A percentile compares a stretch with the other conserved stretches of the same genome.
phyloP scores from a whole-genome alignment of 2,329 filamentous ascomycete species.

The Pestalotiopsis sp. region DNA sequence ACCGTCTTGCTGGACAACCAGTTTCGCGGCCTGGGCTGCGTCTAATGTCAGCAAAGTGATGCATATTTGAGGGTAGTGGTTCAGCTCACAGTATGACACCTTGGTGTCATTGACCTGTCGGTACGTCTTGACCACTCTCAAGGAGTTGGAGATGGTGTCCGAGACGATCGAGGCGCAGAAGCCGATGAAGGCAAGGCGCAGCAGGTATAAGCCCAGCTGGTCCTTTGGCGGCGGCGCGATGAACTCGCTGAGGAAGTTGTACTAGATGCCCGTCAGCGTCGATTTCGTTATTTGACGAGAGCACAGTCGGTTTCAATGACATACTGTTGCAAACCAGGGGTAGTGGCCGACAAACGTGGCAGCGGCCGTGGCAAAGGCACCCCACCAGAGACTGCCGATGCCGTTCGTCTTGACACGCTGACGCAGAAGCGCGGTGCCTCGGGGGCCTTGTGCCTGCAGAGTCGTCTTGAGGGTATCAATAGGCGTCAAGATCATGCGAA shows the following conservation, averaged over 20 bases:
- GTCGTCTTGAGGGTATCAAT: slow-evolving; percentile 55
- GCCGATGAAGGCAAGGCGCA: slow-evolving; percentile 45
- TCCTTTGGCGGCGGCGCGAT: slow-evolving; percentile 44
- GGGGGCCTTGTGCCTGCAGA: slow-evolving; percentile 48
- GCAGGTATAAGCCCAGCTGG: slow-evolving; percentile 42
- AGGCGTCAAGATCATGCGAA: slow-evolving; percentile 50
- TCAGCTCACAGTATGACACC: slow-evolving; percentile 45
- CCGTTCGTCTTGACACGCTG: slow-evolving; percentile 47
- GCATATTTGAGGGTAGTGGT: neutral
- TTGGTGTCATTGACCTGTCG: slow-evolving; percentile 51
- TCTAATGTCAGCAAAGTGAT: neutral
- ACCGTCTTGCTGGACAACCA: slow-evolving; percentile 44
- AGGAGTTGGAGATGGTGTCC: slow-evolving; percentile 49
- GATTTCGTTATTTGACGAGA: too few species aligned
- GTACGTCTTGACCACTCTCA: slow-evolving; percentile 52
- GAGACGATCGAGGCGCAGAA: slow-evolving; percentile 49
- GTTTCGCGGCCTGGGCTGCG: slow-evolving; percentile 43
- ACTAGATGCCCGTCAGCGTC: slow-evolving; percentile 37
- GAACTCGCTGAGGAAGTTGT: slow-evolving; percentile 43
- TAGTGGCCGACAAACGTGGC: slow-evolving; percentile 53
- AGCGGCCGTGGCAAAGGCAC: slow-evolving; percentile 49
- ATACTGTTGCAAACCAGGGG: slow-evolving; percentile 52
- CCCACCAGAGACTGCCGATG: slow-evolving; percentile 51
- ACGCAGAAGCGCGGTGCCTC: slow-evolving; percentile 44
- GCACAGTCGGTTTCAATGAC: slow-evolving; percentile 3